Conservation (phyloP, 2,329 filamentous ascomycete genomes). For the Dendrostoma leiphaemia region DNA sequence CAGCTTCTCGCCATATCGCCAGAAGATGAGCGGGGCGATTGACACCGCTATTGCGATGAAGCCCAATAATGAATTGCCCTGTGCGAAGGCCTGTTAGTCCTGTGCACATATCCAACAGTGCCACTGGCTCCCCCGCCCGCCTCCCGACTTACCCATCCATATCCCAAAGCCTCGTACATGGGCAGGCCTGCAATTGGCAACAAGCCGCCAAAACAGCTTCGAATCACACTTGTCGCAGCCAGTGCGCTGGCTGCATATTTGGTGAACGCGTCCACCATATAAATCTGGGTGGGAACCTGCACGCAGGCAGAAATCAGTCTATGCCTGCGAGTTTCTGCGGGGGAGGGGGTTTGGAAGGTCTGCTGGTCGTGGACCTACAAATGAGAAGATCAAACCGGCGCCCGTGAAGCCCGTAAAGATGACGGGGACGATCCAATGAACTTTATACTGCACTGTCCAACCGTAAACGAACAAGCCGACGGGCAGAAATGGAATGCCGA, state of each 20-base stretch:
- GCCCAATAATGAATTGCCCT: no score
- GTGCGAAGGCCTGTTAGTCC: no score
- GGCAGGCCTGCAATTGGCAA: conserved; percentile 46
- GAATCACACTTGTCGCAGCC: conserved; percentile 56
- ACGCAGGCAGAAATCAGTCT: no score
- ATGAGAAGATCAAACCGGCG: conserved; percentile 33
- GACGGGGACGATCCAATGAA: conserved; percentile 54
- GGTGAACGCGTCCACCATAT: conserved; percentile 53
- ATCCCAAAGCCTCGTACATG: conserved; percentile 28
- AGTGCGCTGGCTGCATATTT: conserved; percentile 41
- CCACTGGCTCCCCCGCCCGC: no score
- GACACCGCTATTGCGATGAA: no score
- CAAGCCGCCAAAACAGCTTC: conserved; percentile 49
- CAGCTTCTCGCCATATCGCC: no score
- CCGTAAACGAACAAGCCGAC: conserved; percentile 33
- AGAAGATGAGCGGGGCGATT: no score
- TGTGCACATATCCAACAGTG: no score
- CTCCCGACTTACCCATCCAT: conserved; percentile 27
- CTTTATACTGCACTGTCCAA: conserved; percentile 27
- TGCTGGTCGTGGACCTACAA: no score
- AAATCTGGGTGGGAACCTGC: conserved; percentile 54
- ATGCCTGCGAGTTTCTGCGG: no score
- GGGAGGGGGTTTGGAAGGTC: no score
- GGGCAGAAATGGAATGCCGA: conserved; percentile 26
- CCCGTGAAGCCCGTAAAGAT: conserved; percentile 46